phyloP scores from a whole-genome alignment of 306 rosid species.

The Dicorynia guianensis region DNA sequence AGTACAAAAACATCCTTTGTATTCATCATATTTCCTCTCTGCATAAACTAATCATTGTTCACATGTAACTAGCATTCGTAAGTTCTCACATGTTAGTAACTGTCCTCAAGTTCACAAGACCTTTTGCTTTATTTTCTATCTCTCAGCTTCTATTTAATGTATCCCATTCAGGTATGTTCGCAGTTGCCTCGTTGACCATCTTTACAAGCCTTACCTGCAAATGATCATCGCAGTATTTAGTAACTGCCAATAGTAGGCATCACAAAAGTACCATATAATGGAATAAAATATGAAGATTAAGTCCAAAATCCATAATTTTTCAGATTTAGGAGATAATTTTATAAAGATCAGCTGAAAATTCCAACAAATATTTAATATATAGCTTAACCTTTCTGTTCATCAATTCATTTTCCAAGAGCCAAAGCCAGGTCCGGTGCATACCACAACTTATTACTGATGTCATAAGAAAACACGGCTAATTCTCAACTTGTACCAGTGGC shows the following conservation, averaged over 20 bases:
- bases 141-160: constrained; percentile 47
- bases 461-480: too few relatives aligned
- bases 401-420: background rate
- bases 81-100: constrained; percentile 30
- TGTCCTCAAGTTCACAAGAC: background rate
- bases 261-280: background rate
- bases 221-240: constrained; percentile 28
- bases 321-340: too few relatives aligned
- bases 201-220: constrained; percentile 78
- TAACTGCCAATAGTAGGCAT: constrained; percentile 21
- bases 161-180: constrained; percentile 75
- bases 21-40: constrained; percentile 44
- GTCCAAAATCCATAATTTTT: too few relatives aligned
- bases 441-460: too few relatives aligned
- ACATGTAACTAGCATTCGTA: constrained; percentile 35
- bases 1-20: constrained; percentile 36
- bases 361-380: too few relatives aligned
- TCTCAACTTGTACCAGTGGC: too few relatives aligned
- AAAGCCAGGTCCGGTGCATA: too few relatives aligned
- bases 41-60: constrained; percentile 39
- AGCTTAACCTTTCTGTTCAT: too few relatives aligned
- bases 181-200: constrained; percentile 85
- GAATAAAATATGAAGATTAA: background rate
- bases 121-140: constrained; percentile 25
- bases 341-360: too few relatives aligned